Base-by-base conservation (phyloP, 106 monocot genomes). In the Acorus calamus region DNA sequence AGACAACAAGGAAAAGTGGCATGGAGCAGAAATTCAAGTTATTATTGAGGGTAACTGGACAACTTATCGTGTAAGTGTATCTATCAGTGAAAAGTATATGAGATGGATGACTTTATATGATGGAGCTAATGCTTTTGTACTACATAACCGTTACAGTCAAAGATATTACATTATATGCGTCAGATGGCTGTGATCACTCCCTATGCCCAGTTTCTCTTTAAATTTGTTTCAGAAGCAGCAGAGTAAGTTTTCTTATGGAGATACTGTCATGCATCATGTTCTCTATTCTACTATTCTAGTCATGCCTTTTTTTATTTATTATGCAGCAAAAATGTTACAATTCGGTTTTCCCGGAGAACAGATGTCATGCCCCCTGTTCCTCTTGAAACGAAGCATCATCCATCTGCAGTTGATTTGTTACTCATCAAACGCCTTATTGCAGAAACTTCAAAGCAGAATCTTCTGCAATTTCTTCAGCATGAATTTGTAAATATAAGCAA, bases 111-210 rank as follows among this genome's bases (percentile, higher is more conserved):
- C 1, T 28, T 28, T 28, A 28, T 28, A 28, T 28, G 28, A 28
- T 28, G 28, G 28, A 28, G 28, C 28, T 28, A 28, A 28, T 28
- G 28, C 0, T 0, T 28, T 28, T 28, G 28, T 28, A 28, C 28
- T 1, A 28, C 28, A 28, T 28, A 28, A 28, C 28, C 28, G 28
- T 28, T 77, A 57, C 79, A 96, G 91, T 96, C 91, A 55, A 96
- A 91, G 83, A 91, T 96, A 76, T 60, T 96, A 43, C 96, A 96
- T 64, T 96, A 96, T 67, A 87, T 96, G 96, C 86, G 96, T 14
- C 96, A 96, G 72, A 87, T 96, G 96, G 96, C 96, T 73, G 91
- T 96, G 14, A 96, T 96, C 49, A 96, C 96, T 7, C 96, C 96
- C 61, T 96, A 96, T 77, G 73, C 91, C 43, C 84, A 96, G 57